A percentile compares a stretch with the other conserved stretches of the same genome.
These are phyloP conservation scores for Russula earlei DNA, from an alignment of 768 basidiomycete genomes.

Conservation along the genomic window DNA sequence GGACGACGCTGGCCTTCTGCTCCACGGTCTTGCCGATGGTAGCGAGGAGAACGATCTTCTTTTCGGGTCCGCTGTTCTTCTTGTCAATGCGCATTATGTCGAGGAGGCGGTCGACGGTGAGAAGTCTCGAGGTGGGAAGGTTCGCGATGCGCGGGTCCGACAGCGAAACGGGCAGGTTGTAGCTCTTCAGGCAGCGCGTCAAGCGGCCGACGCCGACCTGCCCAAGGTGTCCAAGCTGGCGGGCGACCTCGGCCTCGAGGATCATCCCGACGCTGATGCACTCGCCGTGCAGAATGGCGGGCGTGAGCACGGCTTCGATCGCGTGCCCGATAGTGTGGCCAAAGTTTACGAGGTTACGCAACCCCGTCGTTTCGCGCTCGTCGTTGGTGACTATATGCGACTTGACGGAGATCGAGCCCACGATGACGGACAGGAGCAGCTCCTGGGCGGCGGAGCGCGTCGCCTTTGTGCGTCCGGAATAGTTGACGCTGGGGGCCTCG, in stretches of 20 bases:
- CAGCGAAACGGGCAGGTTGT: conserved; percentile 81
- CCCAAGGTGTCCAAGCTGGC: conserved; percentile 76
- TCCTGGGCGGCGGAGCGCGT: conserved; percentile 71
- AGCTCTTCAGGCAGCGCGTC: conserved; percentile 77
- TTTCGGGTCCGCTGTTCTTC: conserved; percentile 88
- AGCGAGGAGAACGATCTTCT: conserved; percentile 89
- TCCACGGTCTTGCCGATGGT: conserved; percentile 90
- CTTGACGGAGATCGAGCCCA: conserved; percentile 90
- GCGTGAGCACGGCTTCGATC: conserved; percentile 92
- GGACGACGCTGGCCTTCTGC: conserved; percentile 79
- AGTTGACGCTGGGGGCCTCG: conserved; percentile 52
- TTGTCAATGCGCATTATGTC: conserved; percentile 91
- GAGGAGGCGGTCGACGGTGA: conserved; percentile 74
- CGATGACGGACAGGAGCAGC: conserved; percentile 83
- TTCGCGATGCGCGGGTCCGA: conserved; percentile 68
- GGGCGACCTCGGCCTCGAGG: conserved; percentile 88
- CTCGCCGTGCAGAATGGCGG: conserved; percentile 91
- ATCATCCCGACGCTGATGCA: conserved; percentile 95
- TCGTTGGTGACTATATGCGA: conserved; percentile 96
- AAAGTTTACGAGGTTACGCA: conserved; percentile 98
- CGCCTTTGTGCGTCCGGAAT: conserved; percentile 44
- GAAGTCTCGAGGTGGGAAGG: conserved; percentile 57
- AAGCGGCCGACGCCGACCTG: conserved; percentile 92
- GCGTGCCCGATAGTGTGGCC: conserved; percentile 98
- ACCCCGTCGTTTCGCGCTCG: conserved; percentile 82